These are phyloP conservation scores for Mycena haematopus DNA, from an alignment of 768 basidiomycete genomes.

Conservation along the genomic window DNA sequence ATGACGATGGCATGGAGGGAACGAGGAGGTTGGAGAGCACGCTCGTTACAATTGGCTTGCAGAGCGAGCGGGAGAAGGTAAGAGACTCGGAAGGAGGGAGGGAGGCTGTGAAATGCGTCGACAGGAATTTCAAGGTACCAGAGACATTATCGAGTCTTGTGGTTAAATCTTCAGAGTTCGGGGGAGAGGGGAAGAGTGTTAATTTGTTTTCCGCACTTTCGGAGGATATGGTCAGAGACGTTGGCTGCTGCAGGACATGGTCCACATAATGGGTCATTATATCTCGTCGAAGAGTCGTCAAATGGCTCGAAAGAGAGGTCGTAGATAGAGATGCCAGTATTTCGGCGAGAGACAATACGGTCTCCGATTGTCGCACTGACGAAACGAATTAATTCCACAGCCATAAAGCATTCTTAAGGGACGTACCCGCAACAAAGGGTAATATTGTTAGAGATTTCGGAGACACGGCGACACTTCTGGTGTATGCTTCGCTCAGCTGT, in stretches of 20 bases:
- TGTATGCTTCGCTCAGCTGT: slow-evolving; percentile 72
- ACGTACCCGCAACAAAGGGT: slow-evolving; percentile 54
- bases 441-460: slow-evolving; percentile 56
- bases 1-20: slow-evolving; percentile 71
- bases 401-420: background rate
- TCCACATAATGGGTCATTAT: slow-evolving; percentile 66
- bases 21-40: slow-evolving; percentile 72
- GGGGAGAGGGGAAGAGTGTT: slow-evolving; percentile 53
- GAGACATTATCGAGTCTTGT: slow-evolving; percentile 63
- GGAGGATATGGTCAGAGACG: slow-evolving; percentile 46
- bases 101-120: slow-evolving; percentile 58
- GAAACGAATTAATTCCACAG: background rate
- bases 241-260: slow-evolving; percentile 59
- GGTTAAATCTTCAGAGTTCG: slow-evolving; percentile 44
- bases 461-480: slow-evolving; percentile 60
- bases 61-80: slow-evolving; percentile 61
- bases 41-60: slow-evolving; percentile 63
- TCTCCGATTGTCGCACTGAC: slow-evolving; percentile 64
- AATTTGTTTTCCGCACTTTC: slow-evolving; percentile 51
- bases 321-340: slow-evolving; percentile 66
- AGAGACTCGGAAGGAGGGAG: slow-evolving; percentile 55
- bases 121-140: slow-evolving; percentile 66
- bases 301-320: slow-evolving; percentile 57
- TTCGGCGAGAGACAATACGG: slow-evolving; percentile 55
- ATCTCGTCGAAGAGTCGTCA: slow-evolving; percentile 71